These are phyloP conservation scores for Pugionium cornutum DNA, from an alignment of 345 rosid species.

Conservation along the genomic window DNA sequence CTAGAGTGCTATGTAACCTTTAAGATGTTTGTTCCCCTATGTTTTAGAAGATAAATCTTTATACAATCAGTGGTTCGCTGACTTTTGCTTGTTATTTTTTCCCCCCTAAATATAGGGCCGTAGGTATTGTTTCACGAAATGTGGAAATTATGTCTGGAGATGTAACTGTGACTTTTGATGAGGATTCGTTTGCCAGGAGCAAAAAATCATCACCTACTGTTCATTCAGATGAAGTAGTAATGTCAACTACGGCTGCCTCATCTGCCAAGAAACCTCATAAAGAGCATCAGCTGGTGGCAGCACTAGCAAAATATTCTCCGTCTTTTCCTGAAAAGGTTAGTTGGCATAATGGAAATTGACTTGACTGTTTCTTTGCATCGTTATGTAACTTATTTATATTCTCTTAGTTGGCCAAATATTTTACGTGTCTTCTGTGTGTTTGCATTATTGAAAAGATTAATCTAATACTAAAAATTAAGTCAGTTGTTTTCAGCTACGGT, in stretches of 20 bases:
- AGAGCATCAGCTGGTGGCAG: conserved; percentile 50
- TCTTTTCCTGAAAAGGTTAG: conserved; percentile 91
- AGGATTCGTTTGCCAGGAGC: conserved; percentile 62
- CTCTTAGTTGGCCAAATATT: conserved; percentile 4
- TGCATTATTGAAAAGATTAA: conserved; percentile 7
- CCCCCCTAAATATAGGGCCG: conserved; percentile 58
- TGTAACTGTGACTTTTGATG: conserved; percentile 65
- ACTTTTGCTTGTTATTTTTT: neutral
- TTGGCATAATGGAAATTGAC: conserved; percentile 25
- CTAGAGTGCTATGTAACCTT: conserved; percentile 8
- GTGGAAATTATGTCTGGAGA: conserved; percentile 74
- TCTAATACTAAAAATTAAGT: neutral
- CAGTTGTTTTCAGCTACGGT: neutral
- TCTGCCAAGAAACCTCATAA: conserved; percentile 48
- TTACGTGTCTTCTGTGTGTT: conserved; percentile 5
- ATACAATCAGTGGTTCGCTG: conserved; percentile 26
- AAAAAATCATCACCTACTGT: conserved; percentile 51
- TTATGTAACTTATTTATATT: neutral
- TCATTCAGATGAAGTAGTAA: conserved; percentile 43
- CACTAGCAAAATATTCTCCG: conserved; percentile 58
- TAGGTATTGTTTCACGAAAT: conserved; percentile 67
- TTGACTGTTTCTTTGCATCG: neutral
- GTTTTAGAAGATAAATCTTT: conserved; percentile 5
- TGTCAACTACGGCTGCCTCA: conserved; percentile 38
- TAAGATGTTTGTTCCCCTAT: conserved; percentile 12